Percentiles rank a stretch among this genome's conserved stretches.
Evolutionary conservation across 495 filamentous ascomycete species (phyloP).

Genomic region (Clohesyomyces aquaticus): DNA sequence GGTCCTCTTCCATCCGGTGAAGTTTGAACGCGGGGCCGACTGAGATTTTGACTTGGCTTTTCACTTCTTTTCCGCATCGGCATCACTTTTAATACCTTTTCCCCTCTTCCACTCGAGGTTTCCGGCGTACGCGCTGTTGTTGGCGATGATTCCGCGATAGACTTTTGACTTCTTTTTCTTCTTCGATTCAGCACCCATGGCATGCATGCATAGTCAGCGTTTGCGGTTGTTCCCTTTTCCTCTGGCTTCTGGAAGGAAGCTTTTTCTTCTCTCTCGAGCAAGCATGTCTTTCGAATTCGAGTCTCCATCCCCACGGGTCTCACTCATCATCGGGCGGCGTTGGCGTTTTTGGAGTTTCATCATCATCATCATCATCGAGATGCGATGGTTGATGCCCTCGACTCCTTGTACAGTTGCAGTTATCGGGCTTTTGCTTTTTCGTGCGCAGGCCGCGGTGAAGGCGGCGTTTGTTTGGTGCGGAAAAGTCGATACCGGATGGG

Average conservation of each 20-base stretch:
- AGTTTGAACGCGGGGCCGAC: slow-evolving; percentile 43
- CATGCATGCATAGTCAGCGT: slow-evolving; percentile 32
- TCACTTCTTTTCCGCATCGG: slow-evolving; percentile 12
- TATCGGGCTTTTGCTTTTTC: background rate
- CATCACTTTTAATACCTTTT: slow-evolving; percentile 29
- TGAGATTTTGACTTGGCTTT: slow-evolving; percentile 20
- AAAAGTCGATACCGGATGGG: background rate
- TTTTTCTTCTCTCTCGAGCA: slow-evolving; percentile 15
- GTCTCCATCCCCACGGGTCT: background rate
- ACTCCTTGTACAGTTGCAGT: slow-evolving; percentile 8
- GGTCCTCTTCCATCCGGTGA: slow-evolving; percentile 48
- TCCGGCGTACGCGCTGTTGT: background rate
- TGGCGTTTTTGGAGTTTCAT: slow-evolving; percentile 17
- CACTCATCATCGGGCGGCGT: slow-evolving; percentile 38
- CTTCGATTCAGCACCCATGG: slow-evolving; percentile 7
- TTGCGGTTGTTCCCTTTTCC: slow-evolving; percentile 11
- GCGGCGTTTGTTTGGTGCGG: slow-evolving; percentile 1
- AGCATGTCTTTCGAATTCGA: no score
- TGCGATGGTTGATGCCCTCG: background rate
- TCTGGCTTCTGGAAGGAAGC: no score
- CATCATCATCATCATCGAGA: no score
- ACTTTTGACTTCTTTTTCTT: slow-evolving; percentile 5
- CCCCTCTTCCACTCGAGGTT: no score
- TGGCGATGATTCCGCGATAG: slow-evolving; percentile 7
- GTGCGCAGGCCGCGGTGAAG: background rate